A percentile compares a stretch with the other conserved stretches of the same genome.
Conservation (phyloP, 257 asterid species). For the Solanum arcanum region DNA sequence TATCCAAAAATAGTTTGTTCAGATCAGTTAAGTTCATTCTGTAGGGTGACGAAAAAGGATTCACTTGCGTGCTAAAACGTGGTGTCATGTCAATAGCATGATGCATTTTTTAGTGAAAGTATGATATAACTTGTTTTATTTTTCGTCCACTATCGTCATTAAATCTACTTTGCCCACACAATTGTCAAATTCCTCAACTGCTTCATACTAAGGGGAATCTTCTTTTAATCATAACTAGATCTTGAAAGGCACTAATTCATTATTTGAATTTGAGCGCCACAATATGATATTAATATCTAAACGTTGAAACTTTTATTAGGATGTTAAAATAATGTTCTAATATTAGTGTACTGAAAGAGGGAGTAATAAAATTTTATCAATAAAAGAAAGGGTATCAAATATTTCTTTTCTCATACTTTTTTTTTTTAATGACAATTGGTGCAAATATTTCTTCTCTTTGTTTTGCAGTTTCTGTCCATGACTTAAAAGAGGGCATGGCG, state of each 20-base stretch:
- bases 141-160: neutral
- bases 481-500: conserved; percentile 16
- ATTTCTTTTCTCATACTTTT: neutral
- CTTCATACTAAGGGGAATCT: neutral
- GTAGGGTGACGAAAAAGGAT: conserved; percentile 32
- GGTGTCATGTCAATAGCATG: conserved; percentile 1
- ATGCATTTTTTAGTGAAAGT: neutral
- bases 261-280: neutral
- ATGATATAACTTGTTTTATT: neutral
- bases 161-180: neutral
- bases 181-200: neutral
- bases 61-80: conserved; percentile 10
- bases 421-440: neutral
- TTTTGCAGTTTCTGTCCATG: conserved; percentile 23
- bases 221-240: neutral
- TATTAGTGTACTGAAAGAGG: neutral
- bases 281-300: neutral
- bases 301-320: neutral
- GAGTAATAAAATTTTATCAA: neutral
- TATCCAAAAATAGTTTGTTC: neutral
- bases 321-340: neutral
- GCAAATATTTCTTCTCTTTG: neutral
- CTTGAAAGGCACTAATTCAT: neutral
- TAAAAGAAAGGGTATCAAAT: neutral
- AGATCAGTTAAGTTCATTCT: conserved; percentile 28